Base-by-base conservation (phyloP, 805 yeast genomes). In the Saccharomycopsis sp. region DNA sequence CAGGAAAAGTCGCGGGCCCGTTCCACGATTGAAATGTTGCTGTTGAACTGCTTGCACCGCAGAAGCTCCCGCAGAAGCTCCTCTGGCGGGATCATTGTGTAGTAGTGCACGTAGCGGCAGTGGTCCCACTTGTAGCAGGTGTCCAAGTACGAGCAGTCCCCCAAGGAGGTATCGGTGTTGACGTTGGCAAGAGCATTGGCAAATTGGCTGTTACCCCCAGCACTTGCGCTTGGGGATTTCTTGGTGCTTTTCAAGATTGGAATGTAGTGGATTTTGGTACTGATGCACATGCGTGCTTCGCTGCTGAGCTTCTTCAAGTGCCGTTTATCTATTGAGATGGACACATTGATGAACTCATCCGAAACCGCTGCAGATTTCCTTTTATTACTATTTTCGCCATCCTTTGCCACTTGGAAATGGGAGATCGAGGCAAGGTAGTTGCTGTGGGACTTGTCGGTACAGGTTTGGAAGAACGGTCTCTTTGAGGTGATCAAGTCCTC, bases 141-240 rank as follows among this genome's bases (percentile, higher is more conserved):
- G 55, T 88, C 96, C 45, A 88, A 67, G 55, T 88, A 88, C 7
- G 96, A 87, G 56, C 97, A 88, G 58, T 88, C 96, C 1, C 96
- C 96, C 5, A 85, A 57, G 13, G 68, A 61, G 2, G 61, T 41
- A 52, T 89, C 96, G 0, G 96, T 86, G 42, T 73, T n/a, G n/a
- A 13, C 29, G 9, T 27, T 15, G 2, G 46, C 45, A n/a, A 19
- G 18, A 10, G 42, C 30, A 30, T 46, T 44, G 1, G 45, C n/a
- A 26, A 19, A 18, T 5, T 16, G 10, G 18, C 21, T 17, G 18
- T 17, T 36, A 30, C 30, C 13, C 29, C 17, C 3, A 27, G n/a
- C n/a, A n/a, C n/a, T n/a, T n/a, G n/a, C n/a, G n/a, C n/a, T n/a
- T n/a, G n/a, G n/a, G n/a, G n/a, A 27, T 25, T 26, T 8, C 18